Evolutionary conservation across 345 rosid species (phyloP), one percentile per base, ranked within the genome.

Genomic region (Populus deltoides): DNA sequence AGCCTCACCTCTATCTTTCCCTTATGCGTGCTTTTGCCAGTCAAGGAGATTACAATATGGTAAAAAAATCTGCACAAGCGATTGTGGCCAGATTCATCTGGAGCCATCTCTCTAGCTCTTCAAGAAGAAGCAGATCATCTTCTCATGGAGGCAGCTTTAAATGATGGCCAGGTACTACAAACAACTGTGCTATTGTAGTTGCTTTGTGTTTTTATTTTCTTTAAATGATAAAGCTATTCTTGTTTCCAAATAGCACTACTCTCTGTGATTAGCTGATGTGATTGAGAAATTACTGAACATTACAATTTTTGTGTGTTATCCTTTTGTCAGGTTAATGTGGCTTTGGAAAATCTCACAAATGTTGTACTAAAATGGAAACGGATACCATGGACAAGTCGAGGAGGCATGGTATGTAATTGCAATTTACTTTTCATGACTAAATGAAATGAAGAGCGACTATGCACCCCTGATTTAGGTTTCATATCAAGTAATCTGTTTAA

Each of bases 91-190:
- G 93, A 92, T 88, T 89, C 94, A 61, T 81, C 91, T 35, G 97
- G 93, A 87, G 80, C 82, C 61, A 86, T 90, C 72, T 82, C 86
- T 74, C 82, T 53, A 25, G 83, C 86, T 2, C 76, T 81, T 81
- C 90, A 88, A 77, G 86, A 91, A 86, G 93, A 90, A 84, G 89
- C 92, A 68, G 93, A 91, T 82, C 89, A 89, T 87, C 89, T 91
- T 76, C 91, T 91, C 75, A 88, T 92, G 92, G 97, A 92, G 82
- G 92, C 93, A 20, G 91, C 92, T 81, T 87, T 92, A 47, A 90
- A 86, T 77, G 82, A 83, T 79, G 93, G 93, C 61, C 90, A 86
- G 93, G 94, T 90, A 89, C 41, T 65, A 31, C 55, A 74, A 70
- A 45, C 17, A 13, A 45, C 38, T 35, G 17, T 35, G 13, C 15